phyloP scores from a whole-genome alignment of 2,329 filamentous ascomycete species.

The Cladosporium sp. region DNA sequence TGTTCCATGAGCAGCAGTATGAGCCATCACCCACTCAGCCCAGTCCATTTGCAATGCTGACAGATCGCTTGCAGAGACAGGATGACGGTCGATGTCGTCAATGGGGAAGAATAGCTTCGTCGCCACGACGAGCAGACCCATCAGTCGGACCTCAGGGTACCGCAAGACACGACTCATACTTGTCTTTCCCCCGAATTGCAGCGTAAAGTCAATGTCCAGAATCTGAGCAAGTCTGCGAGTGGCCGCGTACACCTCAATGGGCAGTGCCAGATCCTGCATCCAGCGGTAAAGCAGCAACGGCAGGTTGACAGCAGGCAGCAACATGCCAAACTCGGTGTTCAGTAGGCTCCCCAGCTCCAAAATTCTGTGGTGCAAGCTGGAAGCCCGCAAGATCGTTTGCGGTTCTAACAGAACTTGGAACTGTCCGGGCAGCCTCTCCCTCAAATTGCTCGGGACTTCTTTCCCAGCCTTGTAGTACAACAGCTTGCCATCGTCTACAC shows the following conservation, averaged over 20 bases:
- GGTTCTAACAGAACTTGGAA: constrained; percentile 59
- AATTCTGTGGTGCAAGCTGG: constrained; percentile 62
- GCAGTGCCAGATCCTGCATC: constrained; percentile 68
- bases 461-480: constrained; percentile 63
- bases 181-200: constrained; percentile 12
- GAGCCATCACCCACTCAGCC: constrained; percentile 56
- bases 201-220: constrained; percentile 45
- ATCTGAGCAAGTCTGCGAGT: constrained; percentile 54
- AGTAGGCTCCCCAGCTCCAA: constrained; percentile 62
- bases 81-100: constrained; percentile 52
- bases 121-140: constrained; percentile 67
- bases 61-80: constrained; percentile 51
- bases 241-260: constrained; percentile 62
- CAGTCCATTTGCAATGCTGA: constrained; percentile 65
- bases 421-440: constrained; percentile 57
- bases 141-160: constrained; percentile 71
- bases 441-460: constrained; percentile 60
- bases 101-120: constrained; percentile 79
- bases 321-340: constrained; percentile 62
- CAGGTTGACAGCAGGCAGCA: constrained; percentile 68
- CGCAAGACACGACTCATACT: constrained; percentile 46
- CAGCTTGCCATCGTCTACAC: constrained; percentile 64
- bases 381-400: constrained; percentile 43
- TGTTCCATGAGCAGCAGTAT: constrained; percentile 40
- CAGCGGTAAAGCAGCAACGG: constrained; percentile 65